A percentile compares a stretch with the other conserved stretches of the same genome.
These are phyloP conservation scores for Paramyrothecium sp. DNA, from an alignment of 2,329 filamentous ascomycete species.

Conservation along the genomic window DNA sequence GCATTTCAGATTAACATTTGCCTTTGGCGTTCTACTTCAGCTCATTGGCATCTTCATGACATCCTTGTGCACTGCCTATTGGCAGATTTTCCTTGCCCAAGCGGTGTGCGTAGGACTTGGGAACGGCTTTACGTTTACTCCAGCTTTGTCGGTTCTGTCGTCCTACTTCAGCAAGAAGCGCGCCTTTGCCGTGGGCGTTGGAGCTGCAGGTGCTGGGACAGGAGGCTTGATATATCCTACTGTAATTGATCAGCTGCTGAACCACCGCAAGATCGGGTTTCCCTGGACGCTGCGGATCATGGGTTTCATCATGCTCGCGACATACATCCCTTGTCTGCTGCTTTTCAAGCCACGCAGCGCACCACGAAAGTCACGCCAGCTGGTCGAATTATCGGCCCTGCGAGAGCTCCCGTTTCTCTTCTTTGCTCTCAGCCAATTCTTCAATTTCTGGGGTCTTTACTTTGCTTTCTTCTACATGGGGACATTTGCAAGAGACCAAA, in stretches of 20 bases:
- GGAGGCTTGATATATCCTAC: conserved; percentile 54
- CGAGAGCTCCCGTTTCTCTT: conserved; percentile 34
- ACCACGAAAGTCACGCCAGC: conserved; percentile 33
- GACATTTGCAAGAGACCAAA: conserved; percentile 40
- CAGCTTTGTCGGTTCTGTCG: conserved; percentile 57
- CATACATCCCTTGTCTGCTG: conserved; percentile 32
- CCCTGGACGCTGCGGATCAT: conserved; percentile 51
- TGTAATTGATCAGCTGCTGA: conserved; percentile 40
- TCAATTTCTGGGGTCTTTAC: conserved; percentile 34
- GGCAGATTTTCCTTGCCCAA: conserved; percentile 48
- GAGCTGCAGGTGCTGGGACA: conserved; percentile 55
- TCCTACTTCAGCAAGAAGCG: conserved; percentile 59
- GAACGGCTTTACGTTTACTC: conserved; percentile 55
- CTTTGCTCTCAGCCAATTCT: conserved; percentile 28
- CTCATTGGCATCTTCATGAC: conserved; percentile 44
- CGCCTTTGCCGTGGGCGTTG: conserved; percentile 57
- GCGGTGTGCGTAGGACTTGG: conserved; percentile 49
- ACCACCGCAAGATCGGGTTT: conserved; percentile 47
- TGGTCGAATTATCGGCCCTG: conserved; percentile 44
- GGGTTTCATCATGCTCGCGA: conserved; percentile 43
- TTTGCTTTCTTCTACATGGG: conserved; percentile 49
- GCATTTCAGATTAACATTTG: conserved; percentile 35
- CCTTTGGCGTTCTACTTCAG: conserved; percentile 35
- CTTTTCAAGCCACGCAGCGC: conserved; percentile 40
- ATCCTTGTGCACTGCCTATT: conserved; percentile 40